Percentiles rank a stretch among this genome's conserved stretches.
phyloP scores from a whole-genome alignment of 352 stramenopile genomes.

The Phytopythium mirpurense region DNA sequence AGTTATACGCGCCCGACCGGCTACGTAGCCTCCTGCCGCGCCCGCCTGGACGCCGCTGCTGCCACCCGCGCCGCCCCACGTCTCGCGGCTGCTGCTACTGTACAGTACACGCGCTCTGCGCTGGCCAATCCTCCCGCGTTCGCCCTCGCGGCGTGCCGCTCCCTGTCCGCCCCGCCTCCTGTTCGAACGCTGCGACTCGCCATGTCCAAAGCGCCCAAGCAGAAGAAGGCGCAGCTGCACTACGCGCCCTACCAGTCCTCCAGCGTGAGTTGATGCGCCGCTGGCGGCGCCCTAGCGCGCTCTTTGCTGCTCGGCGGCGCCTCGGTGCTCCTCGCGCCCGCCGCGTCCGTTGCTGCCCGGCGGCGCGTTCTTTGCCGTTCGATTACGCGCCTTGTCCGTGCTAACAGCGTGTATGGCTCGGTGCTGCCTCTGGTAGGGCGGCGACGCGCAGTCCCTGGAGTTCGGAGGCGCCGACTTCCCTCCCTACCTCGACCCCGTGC shows the following conservation, averaged over 20 bases:
- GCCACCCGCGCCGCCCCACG: no score
- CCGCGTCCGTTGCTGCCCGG: no score
- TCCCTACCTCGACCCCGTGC: constrained; percentile 61
- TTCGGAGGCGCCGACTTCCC: constrained; percentile 46
- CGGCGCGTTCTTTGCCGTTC: constrained; percentile 1
- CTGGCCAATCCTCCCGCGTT: not conserved
- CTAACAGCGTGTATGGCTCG: constrained; percentile 1
- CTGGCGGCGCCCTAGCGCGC: no score
- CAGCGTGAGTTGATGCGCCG: constrained; percentile 13
- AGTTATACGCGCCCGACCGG: no score
- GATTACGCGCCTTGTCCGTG: not conserved
- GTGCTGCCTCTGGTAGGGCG: constrained; percentile 4
- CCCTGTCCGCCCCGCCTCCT: not conserved
- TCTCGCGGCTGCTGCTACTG: no score
- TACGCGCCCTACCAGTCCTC: constrained; percentile 77
- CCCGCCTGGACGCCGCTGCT: no score
- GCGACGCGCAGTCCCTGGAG: constrained; percentile 31
- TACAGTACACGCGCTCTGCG: no score
- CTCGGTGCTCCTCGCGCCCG: no score
- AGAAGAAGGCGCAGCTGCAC: constrained; percentile 64
- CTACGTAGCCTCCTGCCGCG: no score
- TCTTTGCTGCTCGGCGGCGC: no score
- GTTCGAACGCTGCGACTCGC: not conserved
- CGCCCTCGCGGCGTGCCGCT: not conserved
- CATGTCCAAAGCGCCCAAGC: constrained; percentile 81